Evolutionary conservation across 192 early-diverging fungal genomes (phyloP), one percentile per base, ranked within the genome.

Genomic region (Coemansia sp.): DNA sequence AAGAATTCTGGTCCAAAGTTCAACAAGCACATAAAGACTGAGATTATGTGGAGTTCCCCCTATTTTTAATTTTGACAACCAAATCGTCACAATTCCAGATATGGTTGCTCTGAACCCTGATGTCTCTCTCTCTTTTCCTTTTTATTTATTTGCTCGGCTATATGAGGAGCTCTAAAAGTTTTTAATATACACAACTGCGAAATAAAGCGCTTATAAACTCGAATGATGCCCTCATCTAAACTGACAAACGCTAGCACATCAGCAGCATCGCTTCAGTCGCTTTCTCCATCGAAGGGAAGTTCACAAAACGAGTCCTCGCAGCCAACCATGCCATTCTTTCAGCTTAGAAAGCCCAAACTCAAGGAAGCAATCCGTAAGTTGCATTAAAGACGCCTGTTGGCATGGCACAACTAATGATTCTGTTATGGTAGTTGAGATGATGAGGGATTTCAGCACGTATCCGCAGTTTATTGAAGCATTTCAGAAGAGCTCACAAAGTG

Each of bases 271-370:
- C 23, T 26, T 26, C 23, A 1, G 23, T 26, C 23, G 23, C 23
- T 26, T 26, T 3, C 23, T 26, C 30, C 31, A 11, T 50, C 10
- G n/a, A 50, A n/a, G 5, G 12, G 13, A 13, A 50, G 23, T 30
- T 21, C 2, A 14, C 5, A 49, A 14, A 7, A 30, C 26, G 14
- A 49, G 12, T 53, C 13, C 13, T 45, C 30, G 26, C 23, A 11
- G 19, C 9, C 19, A n/a, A n/a, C 7, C 33, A 61, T 61, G 59
- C 43, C 59, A 0, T 40, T 51, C 15, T 61, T 61, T 61, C 35
- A 48, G 36, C 50, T 45, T 13, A 43, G 51, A 14, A 42, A 42
- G 30, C 36, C 51, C 19, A 61, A 43, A 41, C 50, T 61, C 26
- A 21, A 21, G 19, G 44, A 61, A 18, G 59, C 59, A 12, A 53